Evolutionary conservation across 1,284 basidiomycete genomes (phyloP), one percentile per base, ranked within the genome.

Genomic region (Sanghuangporus baumii): DNA sequence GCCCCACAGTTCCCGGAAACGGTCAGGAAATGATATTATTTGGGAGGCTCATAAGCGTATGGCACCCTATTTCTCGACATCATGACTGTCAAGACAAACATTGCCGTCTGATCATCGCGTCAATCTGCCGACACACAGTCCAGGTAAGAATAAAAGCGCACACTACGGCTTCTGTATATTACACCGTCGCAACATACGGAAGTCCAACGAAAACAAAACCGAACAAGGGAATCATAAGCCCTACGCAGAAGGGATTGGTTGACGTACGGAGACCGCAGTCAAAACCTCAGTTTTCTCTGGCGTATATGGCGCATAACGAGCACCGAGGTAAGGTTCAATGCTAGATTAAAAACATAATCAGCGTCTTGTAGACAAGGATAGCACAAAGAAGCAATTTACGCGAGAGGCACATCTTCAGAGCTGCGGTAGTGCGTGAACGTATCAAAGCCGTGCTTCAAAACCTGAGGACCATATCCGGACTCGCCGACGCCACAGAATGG

Each of bases 401-500:
- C 56, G 5, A 38, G 47, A 11, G 74, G 73, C 11, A 71, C 65
- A 57, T 74, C 69, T 52, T 74, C 61, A 16, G 69, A 71, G 38
- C 69, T 60, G 12, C 74, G 68, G 2, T 60, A 37, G 54, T 75
- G 74, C 9, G 70, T 73, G 65, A 75, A 75, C 8, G 65, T 69
- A 52, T 74, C 71, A 60, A 73, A 75, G 0, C 71, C 67, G 61
- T 68, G 68, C 57, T 73, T 74, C 14, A 69, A 64, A 16, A 68
- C 66, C 37, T 72, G 67, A 9, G 62, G 63, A 9, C 74, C 74
- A 58, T 73, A 71, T 8, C 72, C 71, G 1, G 72, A 73, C 31
- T 70, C 68, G 36, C 73, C 71, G 46, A 68, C 64, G n/a, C 73
- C 74, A 37, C 68, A 69, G 56, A 74, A 73, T 1, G 69, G 69